phyloP scores from a whole-genome alignment of 2,329 filamentous ascomycete species.

The Aspergillus fischeri region DNA sequence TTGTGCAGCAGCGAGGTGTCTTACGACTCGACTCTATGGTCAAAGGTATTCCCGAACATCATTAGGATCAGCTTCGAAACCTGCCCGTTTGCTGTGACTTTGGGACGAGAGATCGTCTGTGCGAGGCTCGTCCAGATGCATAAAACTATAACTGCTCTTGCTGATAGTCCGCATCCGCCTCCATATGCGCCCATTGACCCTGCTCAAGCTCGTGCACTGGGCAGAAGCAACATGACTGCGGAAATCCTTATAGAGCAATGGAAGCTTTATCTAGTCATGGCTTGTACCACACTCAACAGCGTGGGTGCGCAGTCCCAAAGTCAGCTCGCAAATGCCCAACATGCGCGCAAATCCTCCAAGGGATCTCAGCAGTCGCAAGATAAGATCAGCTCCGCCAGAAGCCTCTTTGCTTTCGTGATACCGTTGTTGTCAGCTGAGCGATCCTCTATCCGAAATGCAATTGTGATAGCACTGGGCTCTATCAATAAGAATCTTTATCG shows the following conservation, averaged over 20 bases:
- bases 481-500: conserved; percentile 94
- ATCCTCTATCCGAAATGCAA: conserved; percentile 77
- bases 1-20: conserved; percentile 92
- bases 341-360: conserved; percentile 76
- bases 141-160: conserved; percentile 71
- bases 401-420: conserved; percentile 86
- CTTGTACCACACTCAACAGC: conserved; percentile 89
- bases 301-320: conserved; percentile 61
- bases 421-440: conserved; percentile 79
- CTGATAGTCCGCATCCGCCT: conserved; percentile 62
- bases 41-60: conserved; percentile 95
- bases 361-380: conserved; percentile 60
- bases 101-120: conserved; percentile 88
- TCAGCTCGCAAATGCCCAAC: conserved; percentile 62
- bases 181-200: conserved; percentile 35
- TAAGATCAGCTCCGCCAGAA: conserved; percentile 81
- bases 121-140: conserved; percentile 92
- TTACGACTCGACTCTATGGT: conserved; percentile 94
- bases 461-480: conserved; percentile 85
- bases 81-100: conserved; percentile 84
- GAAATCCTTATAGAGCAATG: conserved; percentile 93
- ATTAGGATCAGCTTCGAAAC: conserved; percentile 86
- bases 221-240: conserved; percentile 62
- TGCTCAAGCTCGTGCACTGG: conserved; percentile 36
- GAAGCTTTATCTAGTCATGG: conserved; percentile 96